These are phyloP conservation scores for Ascochyta lentis DNA, from an alignment of 2,329 filamentous ascomycete genomes.

Conservation along the genomic window DNA sequence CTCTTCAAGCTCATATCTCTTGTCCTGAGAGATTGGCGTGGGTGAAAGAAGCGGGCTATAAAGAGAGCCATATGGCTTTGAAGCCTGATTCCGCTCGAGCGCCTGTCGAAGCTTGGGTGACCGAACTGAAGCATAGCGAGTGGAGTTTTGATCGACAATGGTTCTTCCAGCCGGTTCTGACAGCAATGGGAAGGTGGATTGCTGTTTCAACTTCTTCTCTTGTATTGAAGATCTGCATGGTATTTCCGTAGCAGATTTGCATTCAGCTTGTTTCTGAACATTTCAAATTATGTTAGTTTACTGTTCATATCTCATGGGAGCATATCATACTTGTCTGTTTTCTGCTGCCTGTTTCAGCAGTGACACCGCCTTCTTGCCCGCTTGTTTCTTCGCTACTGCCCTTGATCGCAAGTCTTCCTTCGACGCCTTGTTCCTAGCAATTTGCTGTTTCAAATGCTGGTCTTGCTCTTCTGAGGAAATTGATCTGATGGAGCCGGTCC, in stretches of 20 bases:
- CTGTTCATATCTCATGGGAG: background rate
- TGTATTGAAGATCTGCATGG: no score
- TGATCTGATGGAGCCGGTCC: background rate
- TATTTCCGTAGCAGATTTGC: no score
- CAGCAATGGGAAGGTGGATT: no score
- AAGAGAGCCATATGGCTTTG: background rate
- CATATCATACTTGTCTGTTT: background rate
- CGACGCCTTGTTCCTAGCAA: background rate
- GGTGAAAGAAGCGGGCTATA: no score
- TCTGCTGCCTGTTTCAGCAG: background rate
- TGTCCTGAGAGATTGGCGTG: no score
- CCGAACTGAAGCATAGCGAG: background rate
- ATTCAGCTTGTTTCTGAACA: background rate
- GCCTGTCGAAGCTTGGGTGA: constrained; percentile 1
- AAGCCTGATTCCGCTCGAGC: background rate
- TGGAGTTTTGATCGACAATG: background rate
- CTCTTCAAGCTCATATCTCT: background rate
- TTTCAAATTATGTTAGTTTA: background rate
- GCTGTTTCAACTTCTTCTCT: background rate
- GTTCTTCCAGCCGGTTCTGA: no score
- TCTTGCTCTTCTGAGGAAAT: background rate
- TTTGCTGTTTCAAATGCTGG: background rate
- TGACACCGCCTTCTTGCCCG: background rate
- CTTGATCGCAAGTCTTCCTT: background rate
- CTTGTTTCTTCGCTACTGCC: background rate